Evolutionary conservation across 441 rosid species (phyloP), one percentile per base, ranked within the genome.

Genomic region (Rhodomyrtus psidioides): DNA sequence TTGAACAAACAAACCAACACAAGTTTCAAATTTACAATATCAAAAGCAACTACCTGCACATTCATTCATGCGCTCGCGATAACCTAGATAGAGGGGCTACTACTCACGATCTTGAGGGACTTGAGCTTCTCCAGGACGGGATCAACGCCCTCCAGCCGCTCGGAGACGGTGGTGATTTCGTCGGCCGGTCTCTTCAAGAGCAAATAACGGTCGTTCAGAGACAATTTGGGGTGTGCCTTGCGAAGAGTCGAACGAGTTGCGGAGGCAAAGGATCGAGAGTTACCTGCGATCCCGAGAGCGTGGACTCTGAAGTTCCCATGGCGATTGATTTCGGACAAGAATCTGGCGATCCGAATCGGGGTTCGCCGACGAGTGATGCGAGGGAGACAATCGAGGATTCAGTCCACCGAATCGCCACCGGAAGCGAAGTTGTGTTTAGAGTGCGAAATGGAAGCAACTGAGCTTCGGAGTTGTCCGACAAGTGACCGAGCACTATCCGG

Each of bases 121-220:
- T 90, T 92, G 54, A 97, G 97, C 89, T 89, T 93, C 90, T 94
- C 97, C 82, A 94, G 88, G 84, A 96, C 34, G 57, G 96, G 98
- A 90, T 97, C 98, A 26, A 91, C 92, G 59, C 89, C 79, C 86
- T 94, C 95, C 5, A 91, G 87, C 88, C 93, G 90, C 91, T 91
- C 92, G 49, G 98, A 94, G 44, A 96, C 92, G 55, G 99, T 96
- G 86, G 98, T 96, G 86, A 97, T 95, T 89, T 91, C 93, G 81
- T 96, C 98, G 23, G 88, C 88, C 17, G 89, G 86, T 86, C 88
- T 84, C 91, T 93, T 84, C 84, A 81, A 85, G 83, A 54, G 81
- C 13, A 59, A 76, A 49, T 44, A 8, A 74, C 56, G 42, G 49
- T 30, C 10, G 30, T 86, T 24, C 85, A 83, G 55, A 62, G 83